Evolutionary conservation across 495 filamentous ascomycete genomes (phyloP), one percentile per base, ranked within the genome.

Genomic region (Daldinia loculata): DNA sequence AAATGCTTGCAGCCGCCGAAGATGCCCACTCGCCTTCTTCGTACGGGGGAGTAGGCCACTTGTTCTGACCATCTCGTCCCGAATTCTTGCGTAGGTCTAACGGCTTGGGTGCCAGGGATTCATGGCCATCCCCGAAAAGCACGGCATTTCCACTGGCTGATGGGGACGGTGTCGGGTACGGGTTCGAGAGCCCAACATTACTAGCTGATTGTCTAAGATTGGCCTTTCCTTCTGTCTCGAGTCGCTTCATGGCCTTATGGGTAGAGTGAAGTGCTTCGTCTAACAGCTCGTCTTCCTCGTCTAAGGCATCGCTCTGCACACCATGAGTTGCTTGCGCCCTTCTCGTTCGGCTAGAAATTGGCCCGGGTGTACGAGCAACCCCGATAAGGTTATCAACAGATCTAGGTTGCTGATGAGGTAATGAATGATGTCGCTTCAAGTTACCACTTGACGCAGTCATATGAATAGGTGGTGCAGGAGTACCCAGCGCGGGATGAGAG

Each of bases 21-120:
- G 89, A 89, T 30, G 89, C 92, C 94, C 92, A 97, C 77, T 94
- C 95, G 65, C 89, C 88, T 74, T 96, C 94, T 59, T 86, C 83
- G 73, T 97, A 96, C 29, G 95, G 95, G 41, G 96, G 96, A n/a
- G 95, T 98, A 27, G 94, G 94, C 92, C 93, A 97, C 78, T 94
- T 93, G 50, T 91, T 86, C 64, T 86, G 84, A 45, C 76, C 84
- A 7, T 72, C 71, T 65, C 60, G 61, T 45, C 45, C 67, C 14
- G 83, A 75, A 29, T 85, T 79, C 67, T 89, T 84, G 66, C 86
- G 88, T 50, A 83, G 78, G 41, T 84, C 79, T 45, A 87, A 72
- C 3, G 84, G 83, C 63, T 88, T 85, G 51, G 90, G 90, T 29
- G 86, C 87, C 11, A 89, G 77, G 15, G 84, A 82, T 63, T 93